A percentile compares a stretch with the other conserved stretches of the same genome.
Conservation (phyloP, 2,329 filamentous ascomycete species). For the Aschersonia sp. region DNA sequence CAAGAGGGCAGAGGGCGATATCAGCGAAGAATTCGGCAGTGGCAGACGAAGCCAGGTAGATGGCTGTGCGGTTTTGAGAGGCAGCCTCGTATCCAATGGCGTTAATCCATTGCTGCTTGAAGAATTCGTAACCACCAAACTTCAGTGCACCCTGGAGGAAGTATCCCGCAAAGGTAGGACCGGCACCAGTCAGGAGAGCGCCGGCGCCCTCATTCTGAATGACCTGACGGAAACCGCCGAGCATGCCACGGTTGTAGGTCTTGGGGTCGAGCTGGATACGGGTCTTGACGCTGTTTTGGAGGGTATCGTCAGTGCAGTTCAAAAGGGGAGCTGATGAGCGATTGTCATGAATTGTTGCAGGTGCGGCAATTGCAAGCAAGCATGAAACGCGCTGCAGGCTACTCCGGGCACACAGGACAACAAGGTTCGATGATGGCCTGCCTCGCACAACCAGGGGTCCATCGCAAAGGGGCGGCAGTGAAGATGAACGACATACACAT, state of each 20-base stretch:
- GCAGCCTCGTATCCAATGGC: constrained; percentile 63
- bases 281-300: constrained; percentile 65
- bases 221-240: constrained; percentile 79
- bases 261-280: constrained; percentile 83
- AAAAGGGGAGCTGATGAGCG: no score
- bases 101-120: constrained; percentile 87
- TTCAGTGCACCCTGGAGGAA: constrained; percentile 91
- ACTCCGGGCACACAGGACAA: no score
- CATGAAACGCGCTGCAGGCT: no score
- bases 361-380: no score
- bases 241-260: constrained; percentile 78
- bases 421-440: no score
- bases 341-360: no score
- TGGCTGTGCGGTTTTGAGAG: constrained; percentile 62
- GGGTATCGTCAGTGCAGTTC: no score
- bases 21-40: constrained; percentile 58
- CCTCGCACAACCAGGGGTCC: neutral
- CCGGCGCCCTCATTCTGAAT: constrained; percentile 71
- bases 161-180: constrained; percentile 78
- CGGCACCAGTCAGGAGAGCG: constrained; percentile 73
- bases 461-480: neutral
- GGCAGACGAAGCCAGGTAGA: constrained; percentile 62
- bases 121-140: constrained; percentile 91
- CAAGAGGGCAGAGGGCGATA: constrained; percentile 77
- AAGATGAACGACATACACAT: constrained; percentile 66